Evolutionary conservation across 2,329 filamentous ascomycete species (phyloP), one percentile per base, ranked within the genome.

Genomic region (Lecanicillium sp.): DNA sequence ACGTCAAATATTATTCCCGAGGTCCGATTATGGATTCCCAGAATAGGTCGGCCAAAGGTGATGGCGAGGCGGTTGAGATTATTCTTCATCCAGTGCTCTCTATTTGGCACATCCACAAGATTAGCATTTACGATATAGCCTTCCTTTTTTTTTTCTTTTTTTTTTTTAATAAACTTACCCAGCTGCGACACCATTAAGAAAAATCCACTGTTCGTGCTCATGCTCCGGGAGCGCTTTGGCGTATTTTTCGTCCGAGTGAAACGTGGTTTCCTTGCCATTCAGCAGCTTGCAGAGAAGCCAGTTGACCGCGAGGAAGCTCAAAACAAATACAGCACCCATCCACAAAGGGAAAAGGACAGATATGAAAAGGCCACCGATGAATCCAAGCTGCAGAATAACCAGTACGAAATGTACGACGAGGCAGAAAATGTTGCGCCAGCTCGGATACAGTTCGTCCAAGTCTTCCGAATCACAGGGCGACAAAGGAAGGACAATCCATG

Each of bases 11-110:
- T 54, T 34, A 89, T 73, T 2, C 85, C 85, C 2, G 66, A 77
- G 46, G 83, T 90, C 43, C 70, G 72, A 53, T 89, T 90, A 50
- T 89, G 85, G 11, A 90, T 76, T 18, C 84, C 85, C 1, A 78
- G 66, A 4, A 90, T 62, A 0, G 76, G 80, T 2, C 85, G 74
- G 27, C 78, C 74, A 54, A 90, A 90, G 0, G 80, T 87, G 33
- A 79, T 58, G 1, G 83, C 77, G 4, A 90, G 64, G 2, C 81
- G 73, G 54, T 89, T 75, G 43, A 89, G 63, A 48, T 85, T 88
- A 44, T 64, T 72, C 57, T 80, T 74, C 48, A 86, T 65, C 78
- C 83, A 85, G 51, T 80, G 72, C 38, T 74, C 62, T 3, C 72
- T 75, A 43, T 19, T n/a, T n/a, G n/a, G n/a, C n/a, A n/a, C n/a